Evolutionary conservation across 495 filamentous ascomycete genomes (phyloP).

Genomic region (Neurospora sp.): DNA sequence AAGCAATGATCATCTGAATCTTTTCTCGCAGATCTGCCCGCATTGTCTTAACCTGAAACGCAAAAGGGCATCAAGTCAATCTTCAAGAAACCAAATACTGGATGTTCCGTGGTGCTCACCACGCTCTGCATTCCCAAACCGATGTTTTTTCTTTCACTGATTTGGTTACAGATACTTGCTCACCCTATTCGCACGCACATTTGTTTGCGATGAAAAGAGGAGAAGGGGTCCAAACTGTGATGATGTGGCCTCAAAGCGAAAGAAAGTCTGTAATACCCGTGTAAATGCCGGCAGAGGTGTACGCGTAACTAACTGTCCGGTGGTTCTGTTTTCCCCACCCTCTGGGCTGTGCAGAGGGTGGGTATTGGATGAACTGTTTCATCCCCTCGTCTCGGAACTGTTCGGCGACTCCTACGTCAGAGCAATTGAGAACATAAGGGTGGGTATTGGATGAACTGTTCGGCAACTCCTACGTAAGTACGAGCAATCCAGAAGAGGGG

Average conservation of each 20-base stretch:
- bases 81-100: neutral
- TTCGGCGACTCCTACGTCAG: no score
- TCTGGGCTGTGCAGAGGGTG: neutral
- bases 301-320: neutral
- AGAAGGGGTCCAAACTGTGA: neutral
- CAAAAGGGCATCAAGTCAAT: neutral
- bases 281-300: neutral
- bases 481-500: neutral
- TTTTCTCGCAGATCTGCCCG: neutral
- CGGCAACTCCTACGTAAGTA: neutral
- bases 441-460: no score
- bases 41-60: neutral
- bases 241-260: neutral
- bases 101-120: neutral
- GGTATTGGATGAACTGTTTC: no score
- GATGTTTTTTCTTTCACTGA: neutral
- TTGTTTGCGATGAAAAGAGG: neutral
- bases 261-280: neutral
- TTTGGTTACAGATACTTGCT: neutral
- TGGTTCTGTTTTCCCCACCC: neutral
- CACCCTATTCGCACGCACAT: neutral
- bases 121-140: neutral
- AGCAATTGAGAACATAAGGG: neutral
- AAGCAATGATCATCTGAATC: neutral
- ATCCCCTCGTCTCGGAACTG: no score